phyloP scores from a whole-genome alignment of 169 alveolate species.

The Cyclospora cayetanensis region DNA sequence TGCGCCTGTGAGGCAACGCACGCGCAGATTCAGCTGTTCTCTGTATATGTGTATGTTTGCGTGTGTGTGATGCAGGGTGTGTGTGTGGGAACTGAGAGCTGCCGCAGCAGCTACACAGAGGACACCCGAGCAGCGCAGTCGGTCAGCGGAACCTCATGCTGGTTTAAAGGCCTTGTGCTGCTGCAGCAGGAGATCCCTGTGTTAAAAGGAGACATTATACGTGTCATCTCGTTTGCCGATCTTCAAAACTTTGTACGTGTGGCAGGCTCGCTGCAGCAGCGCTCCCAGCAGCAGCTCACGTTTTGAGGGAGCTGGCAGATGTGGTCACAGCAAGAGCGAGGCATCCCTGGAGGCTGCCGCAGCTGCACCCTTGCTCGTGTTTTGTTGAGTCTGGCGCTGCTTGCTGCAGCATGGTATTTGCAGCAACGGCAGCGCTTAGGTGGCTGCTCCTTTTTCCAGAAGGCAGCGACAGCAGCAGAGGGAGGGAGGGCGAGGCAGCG shows the following conservation, averaged over 20 bases:
- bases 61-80: slow-evolving; percentile 25
- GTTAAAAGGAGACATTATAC: slow-evolving; percentile 4
- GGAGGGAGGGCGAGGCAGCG: too few relatives aligned
- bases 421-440: too few relatives aligned
- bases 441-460: too few relatives aligned
- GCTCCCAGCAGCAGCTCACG: neutral
- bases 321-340: too few relatives aligned
- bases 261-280: neutral
- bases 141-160: neutral
- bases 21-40: neutral
- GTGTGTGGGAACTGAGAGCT: neutral
- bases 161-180: slow-evolving; percentile 58
- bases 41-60: neutral
- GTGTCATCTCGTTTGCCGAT: slow-evolving; percentile 16
- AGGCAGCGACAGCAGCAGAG: slow-evolving; percentile 28
- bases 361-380: too few relatives aligned
- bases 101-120: neutral
- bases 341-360: too few relatives aligned
- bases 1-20: neutral
- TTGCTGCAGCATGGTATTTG: too few relatives aligned
- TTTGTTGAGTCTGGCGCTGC: too few relatives aligned
- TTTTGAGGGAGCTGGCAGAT: too few relatives aligned
- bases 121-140: neutral
- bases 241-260: slow-evolving; percentile 44
- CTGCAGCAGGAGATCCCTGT: slow-evolving; percentile 35